A percentile compares a stretch with the other conserved stretches of the same genome.
phyloP scores from a whole-genome alignment of 176 grass and related monocot species.

The Chrysopogon serrulatus region DNA sequence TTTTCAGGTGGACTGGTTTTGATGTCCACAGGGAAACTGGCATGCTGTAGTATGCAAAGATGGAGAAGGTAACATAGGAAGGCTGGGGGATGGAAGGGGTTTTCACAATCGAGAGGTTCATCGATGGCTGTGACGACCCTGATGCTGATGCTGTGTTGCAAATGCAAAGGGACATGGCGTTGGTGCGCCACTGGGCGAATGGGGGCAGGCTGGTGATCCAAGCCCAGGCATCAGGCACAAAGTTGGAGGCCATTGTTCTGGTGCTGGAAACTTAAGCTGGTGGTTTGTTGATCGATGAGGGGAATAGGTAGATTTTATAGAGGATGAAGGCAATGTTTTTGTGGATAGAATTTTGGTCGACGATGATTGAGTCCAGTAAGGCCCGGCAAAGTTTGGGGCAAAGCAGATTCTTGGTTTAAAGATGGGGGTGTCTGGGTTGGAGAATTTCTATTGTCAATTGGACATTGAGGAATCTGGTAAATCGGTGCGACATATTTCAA shows the following conservation, averaged over 20 bases:
- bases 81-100: conserved; percentile 30
- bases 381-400: conserved; percentile 18
- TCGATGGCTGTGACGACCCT: conserved; percentile 25
- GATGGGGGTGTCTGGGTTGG: background rate
- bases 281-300: background rate
- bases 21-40: conserved; percentile 81
- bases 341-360: conserved; percentile 15
- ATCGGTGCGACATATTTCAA: background rate
- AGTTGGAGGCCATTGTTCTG: conserved; percentile 51
- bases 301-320: conserved; percentile 26
- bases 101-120: conserved; percentile 59
- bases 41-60: conserved; percentile 54
- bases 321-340: background rate
- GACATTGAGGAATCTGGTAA: conserved; percentile 7
- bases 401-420: conserved; percentile 31
- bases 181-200: conserved; percentile 75
- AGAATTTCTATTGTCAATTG: background rate
- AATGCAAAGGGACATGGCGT: conserved; percentile 61
- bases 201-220: conserved; percentile 78
- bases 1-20: conserved; percentile 64
- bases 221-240: conserved; percentile 50
- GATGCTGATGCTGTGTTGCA: conserved; percentile 43
- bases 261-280: conserved; percentile 12
- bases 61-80: conserved; percentile 60
- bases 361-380: conserved; percentile 27